Evolutionary conservation across 176 grass and related monocot genomes (phyloP), one percentile per base, ranked within the genome.

Genomic region (Oryza australiensis): DNA sequence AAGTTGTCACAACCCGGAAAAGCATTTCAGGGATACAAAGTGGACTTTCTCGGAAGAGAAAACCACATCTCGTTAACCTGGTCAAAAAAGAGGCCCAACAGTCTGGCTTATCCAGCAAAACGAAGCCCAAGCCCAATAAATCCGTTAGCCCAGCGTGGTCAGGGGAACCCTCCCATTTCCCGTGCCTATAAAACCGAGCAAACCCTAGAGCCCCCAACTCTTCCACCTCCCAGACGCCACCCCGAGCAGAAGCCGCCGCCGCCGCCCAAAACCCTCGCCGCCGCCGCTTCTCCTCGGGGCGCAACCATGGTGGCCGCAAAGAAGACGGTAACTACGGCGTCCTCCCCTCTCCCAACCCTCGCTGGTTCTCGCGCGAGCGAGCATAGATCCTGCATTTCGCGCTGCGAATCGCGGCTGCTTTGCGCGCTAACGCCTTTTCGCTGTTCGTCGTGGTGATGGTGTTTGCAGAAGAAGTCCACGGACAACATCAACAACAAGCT

Each of bases 401-500:
- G 0, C 18, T 8, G 49, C 49, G 49, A 8, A 20, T 18, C 49
- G 2, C 0, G 51, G 51, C 1, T 20, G 16, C 3, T 20, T 6
- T 6, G 48, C 48, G 48, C 51, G 5, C 51, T 55, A 55, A 55
- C 51, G 0, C 20, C 18, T 3, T 49, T 0, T 16, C 9, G 11
- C 18, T 24, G 2, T 24, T 68, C 16, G 11, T 66, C 7, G 38
- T 60, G 69, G 26, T 68, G 11, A 28, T 26, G n/a, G 45, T 72
- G 4, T 11, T 75, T 82, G 87, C 85, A 93, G 96, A 95, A 95
- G 87, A 95, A 95, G 96, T 91, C 76, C 26, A 83, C 90, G 28
- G 96, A 99, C 82, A 99, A 86, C 91, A 99, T 95, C 81, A 99
- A 95, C 89, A 99, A 91, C 87, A 89, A 92, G 87, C 80, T 98